A percentile compares a stretch with the other conserved stretches of the same genome.
phyloP scores from a whole-genome alignment of 129 eudicot genomes.

The Chrysanthemum lavandulifolium region DNA sequence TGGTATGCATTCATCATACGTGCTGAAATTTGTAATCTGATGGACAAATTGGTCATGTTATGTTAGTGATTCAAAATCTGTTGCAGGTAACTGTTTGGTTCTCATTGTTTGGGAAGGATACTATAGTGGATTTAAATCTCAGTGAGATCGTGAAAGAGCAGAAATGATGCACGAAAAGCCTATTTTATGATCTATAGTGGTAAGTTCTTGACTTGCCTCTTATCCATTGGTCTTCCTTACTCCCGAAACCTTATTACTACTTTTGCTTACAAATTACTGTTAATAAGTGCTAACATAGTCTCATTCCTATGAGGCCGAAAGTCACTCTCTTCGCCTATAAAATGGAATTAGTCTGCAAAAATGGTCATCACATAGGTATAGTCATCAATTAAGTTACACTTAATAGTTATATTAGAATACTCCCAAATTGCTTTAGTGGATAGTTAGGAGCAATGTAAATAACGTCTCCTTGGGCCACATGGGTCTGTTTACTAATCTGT shows the following conservation, averaged over 20 bases:
- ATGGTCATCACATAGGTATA: too few species aligned
- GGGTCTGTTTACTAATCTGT: too few species aligned
- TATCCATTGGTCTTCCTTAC: neutral
- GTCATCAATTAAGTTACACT: too few species aligned
- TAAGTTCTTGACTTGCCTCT: slow-evolving; percentile 8
- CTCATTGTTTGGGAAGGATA: slow-evolving; percentile 81
- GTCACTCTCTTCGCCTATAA: too few species aligned
- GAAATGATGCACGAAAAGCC: slow-evolving; percentile 26
- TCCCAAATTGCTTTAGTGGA: too few species aligned
- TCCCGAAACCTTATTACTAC: neutral
- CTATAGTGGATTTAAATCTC: slow-evolving; percentile 64
- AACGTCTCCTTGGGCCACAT: too few species aligned
- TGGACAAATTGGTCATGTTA: neutral
- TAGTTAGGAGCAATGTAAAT: too few species aligned
- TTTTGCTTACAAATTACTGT: neutral
- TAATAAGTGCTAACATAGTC: too few species aligned
- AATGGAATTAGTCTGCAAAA: too few species aligned
- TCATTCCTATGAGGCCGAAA: too few species aligned
- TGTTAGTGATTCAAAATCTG: too few species aligned
- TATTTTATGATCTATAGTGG: slow-evolving; percentile 24
- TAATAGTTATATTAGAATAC: too few species aligned
- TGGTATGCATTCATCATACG: slow-evolving; percentile 42
- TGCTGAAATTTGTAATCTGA: neutral
- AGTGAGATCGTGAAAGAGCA: slow-evolving; percentile 47
- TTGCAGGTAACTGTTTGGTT: slow-evolving; percentile 87